Conservation (phyloP, 1,284 basidiomycete genomes). For the Rhizopogon hawkerae region DNA sequence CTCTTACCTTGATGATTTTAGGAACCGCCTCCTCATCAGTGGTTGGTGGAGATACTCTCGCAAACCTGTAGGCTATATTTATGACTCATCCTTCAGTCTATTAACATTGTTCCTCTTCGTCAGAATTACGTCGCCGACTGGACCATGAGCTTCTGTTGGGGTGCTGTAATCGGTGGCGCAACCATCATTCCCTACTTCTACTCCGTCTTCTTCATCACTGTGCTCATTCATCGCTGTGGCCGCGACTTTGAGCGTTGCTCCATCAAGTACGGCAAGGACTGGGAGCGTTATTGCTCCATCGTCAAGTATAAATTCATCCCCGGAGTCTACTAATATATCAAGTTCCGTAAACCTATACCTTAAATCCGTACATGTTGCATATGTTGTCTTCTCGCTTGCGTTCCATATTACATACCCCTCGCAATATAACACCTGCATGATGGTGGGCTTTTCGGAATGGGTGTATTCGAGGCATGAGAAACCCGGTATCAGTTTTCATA, state of each 20-base stretch:
- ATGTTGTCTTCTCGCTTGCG: not conserved
- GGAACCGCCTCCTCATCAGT: constrained; percentile 75
- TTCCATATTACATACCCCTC: not conserved
- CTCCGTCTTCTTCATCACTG: constrained; percentile 86
- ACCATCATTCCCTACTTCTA: constrained; percentile 94
- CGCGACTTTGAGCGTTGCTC: constrained; percentile 92
- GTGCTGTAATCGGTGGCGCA: constrained; percentile 73
- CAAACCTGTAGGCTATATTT: constrained; percentile 57
- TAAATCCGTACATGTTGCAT: too few relatives aligned
- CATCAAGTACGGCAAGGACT: constrained; percentile 92
- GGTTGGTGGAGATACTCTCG: constrained; percentile 89
- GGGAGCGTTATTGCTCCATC: constrained; percentile 80
- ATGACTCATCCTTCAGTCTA: not conserved
- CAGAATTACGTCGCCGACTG: constrained; percentile 85
- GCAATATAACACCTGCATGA: not conserved
- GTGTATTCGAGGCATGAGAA: too few relatives aligned
- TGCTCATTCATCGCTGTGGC: constrained; percentile 80
- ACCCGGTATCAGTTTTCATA: too few relatives aligned
- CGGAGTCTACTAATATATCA: constrained; percentile 41
- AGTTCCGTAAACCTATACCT: not conserved
- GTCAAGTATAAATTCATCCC: constrained; percentile 91
- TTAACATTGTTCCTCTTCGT: constrained; percentile 4
- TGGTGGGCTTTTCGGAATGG: too few relatives aligned
- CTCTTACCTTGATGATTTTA: constrained; percentile 22
- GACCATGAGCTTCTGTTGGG: constrained; percentile 88